A percentile compares a stretch with the other conserved stretches of the same genome.
Evolutionary conservation across 495 filamentous ascomycete genomes (phyloP).

Genomic region (Tuber brumale): DNA sequence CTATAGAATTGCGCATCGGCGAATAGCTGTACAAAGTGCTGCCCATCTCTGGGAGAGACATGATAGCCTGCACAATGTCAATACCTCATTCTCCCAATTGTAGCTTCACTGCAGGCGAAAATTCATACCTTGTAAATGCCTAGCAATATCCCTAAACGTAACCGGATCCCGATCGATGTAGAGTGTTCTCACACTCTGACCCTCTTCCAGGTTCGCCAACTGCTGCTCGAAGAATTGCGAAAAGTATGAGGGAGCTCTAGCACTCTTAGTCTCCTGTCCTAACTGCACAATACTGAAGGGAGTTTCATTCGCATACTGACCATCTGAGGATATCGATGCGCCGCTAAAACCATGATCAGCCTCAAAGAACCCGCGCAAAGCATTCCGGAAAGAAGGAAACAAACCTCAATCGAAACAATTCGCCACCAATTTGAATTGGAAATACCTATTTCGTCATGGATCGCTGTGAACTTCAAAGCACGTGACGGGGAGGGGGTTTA

Average conservation of each 20-base stretch:
- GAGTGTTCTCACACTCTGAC: constrained; percentile 55
- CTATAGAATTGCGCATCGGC: constrained; percentile 95
- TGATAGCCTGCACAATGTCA: constrained; percentile 60
- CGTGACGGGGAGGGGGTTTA: not conserved
- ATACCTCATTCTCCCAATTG: not conserved
- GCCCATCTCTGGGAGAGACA: constrained; percentile 70
- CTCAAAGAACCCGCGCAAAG: not conserved
- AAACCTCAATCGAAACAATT: constrained; percentile 73
- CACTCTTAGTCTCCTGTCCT: constrained; percentile 47
- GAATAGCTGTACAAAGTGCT: constrained; percentile 84
- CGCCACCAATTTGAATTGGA: constrained; percentile 86
- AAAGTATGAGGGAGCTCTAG: constrained; percentile 93
- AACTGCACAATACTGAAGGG: constrained; percentile 19
- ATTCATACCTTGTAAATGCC: constrained; percentile 71
- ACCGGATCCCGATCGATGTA: constrained; percentile 93
- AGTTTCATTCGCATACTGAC: constrained; percentile 53
- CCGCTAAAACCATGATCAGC: constrained; percentile 48
- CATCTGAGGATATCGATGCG: constrained; percentile 91
- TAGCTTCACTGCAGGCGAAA: not conserved
- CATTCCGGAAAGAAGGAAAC: not conserved
- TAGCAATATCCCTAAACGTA: constrained; percentile 81
- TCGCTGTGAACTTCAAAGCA: not conserved
- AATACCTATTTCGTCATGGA: constrained; percentile 56
- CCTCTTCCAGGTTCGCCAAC: constrained; percentile 48
- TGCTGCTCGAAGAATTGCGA: constrained; percentile 89